Percentiles rank a stretch among this genome's conserved stretches.
These are phyloP conservation scores for Lindgomyces ingoldianus DNA, from an alignment of 495 filamentous ascomycete species.

Conservation along the genomic window DNA sequence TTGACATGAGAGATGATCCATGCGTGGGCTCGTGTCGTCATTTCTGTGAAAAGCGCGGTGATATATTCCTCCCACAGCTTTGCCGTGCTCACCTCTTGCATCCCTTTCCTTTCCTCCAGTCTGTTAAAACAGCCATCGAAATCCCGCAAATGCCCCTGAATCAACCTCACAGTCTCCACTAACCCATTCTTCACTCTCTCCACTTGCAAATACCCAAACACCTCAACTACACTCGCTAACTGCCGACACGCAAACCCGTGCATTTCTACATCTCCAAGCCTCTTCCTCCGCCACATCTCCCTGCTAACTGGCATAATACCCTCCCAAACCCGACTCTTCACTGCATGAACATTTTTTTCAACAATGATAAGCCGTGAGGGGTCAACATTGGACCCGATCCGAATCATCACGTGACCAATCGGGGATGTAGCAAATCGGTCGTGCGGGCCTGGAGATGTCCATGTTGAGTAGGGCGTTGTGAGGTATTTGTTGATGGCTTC, in stretches of 20 bases:
- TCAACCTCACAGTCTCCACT: background rate
- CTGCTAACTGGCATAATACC: background rate
- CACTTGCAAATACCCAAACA: background rate
- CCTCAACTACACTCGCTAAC: background rate
- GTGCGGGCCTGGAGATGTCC: background rate
- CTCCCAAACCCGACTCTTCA: constrained; percentile 1
- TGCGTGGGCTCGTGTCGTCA: background rate
- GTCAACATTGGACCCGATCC: background rate
- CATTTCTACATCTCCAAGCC: background rate
- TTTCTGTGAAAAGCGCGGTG: background rate
- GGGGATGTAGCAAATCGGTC: background rate
- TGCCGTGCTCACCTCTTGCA: background rate
- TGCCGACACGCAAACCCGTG: background rate
- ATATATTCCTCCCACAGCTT: background rate
- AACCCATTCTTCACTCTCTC: background rate
- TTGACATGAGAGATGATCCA: background rate
- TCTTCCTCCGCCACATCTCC: background rate
- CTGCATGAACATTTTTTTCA: background rate
- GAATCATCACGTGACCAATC: background rate
- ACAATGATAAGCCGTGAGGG: background rate
- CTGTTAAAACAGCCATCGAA: background rate
- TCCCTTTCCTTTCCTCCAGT: background rate
- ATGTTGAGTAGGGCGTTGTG: background rate
- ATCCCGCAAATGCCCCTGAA: background rate
- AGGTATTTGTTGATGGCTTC: background rate